These are phyloP conservation scores for Bretschneidera sinensis DNA, from an alignment of 345 rosid species.

Conservation along the genomic window DNA sequence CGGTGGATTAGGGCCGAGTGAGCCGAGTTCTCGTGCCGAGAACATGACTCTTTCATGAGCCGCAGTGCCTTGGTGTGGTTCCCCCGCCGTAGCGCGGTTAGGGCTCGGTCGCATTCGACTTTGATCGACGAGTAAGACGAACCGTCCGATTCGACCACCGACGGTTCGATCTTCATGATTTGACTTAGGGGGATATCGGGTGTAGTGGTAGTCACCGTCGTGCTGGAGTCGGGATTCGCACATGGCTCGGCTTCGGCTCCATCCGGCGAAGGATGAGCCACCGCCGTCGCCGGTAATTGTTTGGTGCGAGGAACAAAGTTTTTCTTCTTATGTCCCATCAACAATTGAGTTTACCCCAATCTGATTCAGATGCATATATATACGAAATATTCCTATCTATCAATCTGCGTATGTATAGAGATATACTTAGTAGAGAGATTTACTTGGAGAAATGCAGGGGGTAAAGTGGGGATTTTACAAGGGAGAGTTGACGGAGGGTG, in stretches of 20 bases:
- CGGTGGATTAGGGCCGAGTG: slow-evolving; percentile 60
- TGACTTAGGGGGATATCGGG: not conserved
- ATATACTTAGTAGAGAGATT: slow-evolving; percentile 8
- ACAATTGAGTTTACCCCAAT: slow-evolving; percentile 25
- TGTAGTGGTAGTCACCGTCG: not conserved
- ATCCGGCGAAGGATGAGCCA: not conserved
- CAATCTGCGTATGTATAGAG: not conserved
- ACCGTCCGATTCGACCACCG: slow-evolving; percentile 21
- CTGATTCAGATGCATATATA: slow-evolving; percentile 33
- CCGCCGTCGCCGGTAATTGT: slow-evolving; percentile 30
- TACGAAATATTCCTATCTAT: not conserved
- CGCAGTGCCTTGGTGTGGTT: slow-evolving; percentile 83
- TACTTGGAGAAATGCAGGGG: slow-evolving; percentile 21
- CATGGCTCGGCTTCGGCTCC: slow-evolving; percentile 16
- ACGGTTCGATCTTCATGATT: slow-evolving; percentile 25
- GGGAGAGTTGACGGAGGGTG: slow-evolving; percentile 17
- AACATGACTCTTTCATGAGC: slow-evolving; percentile 71
- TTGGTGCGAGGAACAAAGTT: slow-evolving; percentile 51
- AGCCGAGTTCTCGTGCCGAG: slow-evolving; percentile 45
- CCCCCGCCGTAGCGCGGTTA: slow-evolving; percentile 72
- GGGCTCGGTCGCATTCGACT: slow-evolving; percentile 82
- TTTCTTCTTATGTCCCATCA: slow-evolving; percentile 87
- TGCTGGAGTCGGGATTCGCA: slow-evolving; percentile 9
- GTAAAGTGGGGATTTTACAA: slow-evolving; percentile 16
- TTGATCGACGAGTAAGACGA: slow-evolving; percentile 44